Evolutionary conservation across 1,284 basidiomycete species (phyloP), one percentile per base, ranked within the genome.

Genomic region (Veloporphyrellus conicus): DNA sequence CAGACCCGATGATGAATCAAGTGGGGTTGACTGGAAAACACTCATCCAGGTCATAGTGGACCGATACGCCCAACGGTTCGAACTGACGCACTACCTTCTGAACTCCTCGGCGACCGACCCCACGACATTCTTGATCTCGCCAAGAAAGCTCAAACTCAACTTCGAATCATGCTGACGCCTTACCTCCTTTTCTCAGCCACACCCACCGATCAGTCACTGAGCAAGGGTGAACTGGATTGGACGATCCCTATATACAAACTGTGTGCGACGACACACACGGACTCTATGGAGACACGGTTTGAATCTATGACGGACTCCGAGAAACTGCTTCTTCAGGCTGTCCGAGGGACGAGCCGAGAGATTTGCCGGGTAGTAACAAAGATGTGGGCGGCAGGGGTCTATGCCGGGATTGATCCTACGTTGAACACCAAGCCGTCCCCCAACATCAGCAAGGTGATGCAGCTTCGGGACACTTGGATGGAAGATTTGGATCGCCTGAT

Each of bases 291-390:
- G 3, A 43, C 46, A 3, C 41, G 50, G 8, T 36, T 43, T 0
- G 39, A 40, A 1, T 43, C 41, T 0, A 57, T 75, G 54, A 71
- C 71, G 0, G 41, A 49, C 4, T 70, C 70, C 2, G 73, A 77
- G 49, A 52, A 16, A 15, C 34, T 69, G 8, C 54, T 77, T 39
- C 58, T 69, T 23, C 41, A 41, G 9, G 60, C 71, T 3, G 51
- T 72, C 8, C 64, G 68, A 40, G 68, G 59, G 3, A 70, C 69
- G 0, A 63, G 49, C 1, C 65, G 57, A 22, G 75, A 78, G 57
- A 75, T 79, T 19, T 79, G 77, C 49, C 66, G 74, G 0, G 67
- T 73, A 6, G 39, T 74, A 36, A 70, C 69, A 2, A 64, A 60
- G 27, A 62, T 78, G 54, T 80, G 77, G 75, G 64, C 65, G 4